phyloP scores from a whole-genome alignment of 768 basidiomycete genomes.

The Psilocybe subaeruginosa region DNA sequence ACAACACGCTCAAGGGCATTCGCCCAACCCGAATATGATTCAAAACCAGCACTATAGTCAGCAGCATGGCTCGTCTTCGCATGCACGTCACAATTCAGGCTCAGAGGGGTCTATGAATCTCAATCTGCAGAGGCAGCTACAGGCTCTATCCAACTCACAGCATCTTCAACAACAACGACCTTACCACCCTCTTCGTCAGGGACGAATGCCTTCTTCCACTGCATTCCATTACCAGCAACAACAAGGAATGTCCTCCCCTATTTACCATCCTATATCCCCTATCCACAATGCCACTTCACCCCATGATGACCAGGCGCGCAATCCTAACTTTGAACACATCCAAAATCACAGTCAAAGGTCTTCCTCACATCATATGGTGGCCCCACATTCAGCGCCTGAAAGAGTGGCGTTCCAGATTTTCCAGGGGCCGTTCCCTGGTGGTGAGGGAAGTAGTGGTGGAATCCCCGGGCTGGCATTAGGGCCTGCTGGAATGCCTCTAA shows the following conservation, averaged over 20 bases:
- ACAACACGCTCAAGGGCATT: slow-evolving; percentile 6
- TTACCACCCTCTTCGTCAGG: slow-evolving; percentile 10
- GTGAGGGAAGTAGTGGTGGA: not conserved
- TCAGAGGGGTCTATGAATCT: slow-evolving; percentile 3
- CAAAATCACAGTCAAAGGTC: slow-evolving; percentile 2
- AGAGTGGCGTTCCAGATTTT: slow-evolving; percentile 62
- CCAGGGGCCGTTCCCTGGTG: slow-evolving; percentile 14
- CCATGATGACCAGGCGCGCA: not conserved
- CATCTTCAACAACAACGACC: slow-evolving; percentile 8
- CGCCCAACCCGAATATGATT: slow-evolving; percentile 11
- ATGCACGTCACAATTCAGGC: slow-evolving; percentile 8
- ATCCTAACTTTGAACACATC: slow-evolving; percentile 1
- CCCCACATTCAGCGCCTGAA: slow-evolving; percentile 66
- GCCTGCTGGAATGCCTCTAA: slow-evolving; percentile 12
- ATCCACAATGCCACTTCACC: slow-evolving; percentile 20
- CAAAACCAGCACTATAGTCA: not conserved
- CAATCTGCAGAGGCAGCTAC: slow-evolving; percentile 19
- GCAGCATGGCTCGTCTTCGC: slow-evolving; percentile 1
- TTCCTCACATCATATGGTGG: not conserved
- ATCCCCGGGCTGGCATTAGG: slow-evolving; percentile 22
- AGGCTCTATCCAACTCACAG: slow-evolving; percentile 17
- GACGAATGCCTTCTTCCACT: slow-evolving; percentile 7
- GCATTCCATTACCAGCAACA: slow-evolving; percentile 16
- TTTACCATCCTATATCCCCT: slow-evolving; percentile 16
- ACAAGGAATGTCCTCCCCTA: slow-evolving; percentile 4